Base-by-base conservation (phyloP, 2,329 filamentous ascomycete species). In the Stachybotrys chartarum region DNA sequence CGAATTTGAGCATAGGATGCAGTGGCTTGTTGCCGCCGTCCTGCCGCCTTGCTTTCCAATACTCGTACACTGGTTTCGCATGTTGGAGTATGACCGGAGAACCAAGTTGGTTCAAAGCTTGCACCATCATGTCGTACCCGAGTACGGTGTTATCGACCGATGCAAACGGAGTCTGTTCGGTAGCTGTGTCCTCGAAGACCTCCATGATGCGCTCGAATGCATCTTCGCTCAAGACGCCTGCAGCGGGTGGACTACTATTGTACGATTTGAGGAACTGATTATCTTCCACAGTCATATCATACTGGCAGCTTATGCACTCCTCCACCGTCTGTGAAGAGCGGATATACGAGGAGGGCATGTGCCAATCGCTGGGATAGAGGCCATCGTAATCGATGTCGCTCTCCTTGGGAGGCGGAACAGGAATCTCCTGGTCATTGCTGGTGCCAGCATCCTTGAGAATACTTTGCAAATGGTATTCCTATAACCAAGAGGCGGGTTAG, bases 301-400 rank as follows among this genome's bases (percentile, higher is more conserved):
- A 99, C 64, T 87, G 84, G 69, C 87, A 89, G 65, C 90, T 89
- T 67, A 91, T 87, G 65, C 88, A 96, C 73, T 99, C 94, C 75
- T 99, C 94, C 58, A 99, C 93, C 3, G 94, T 99, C 62, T 96
- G 93, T 60, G 94, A 97, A 76, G 96, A 97, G 61, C 93, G 91
- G 70, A 99, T 96, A 74, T 97, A 97, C 58, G 92, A 94, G 58
- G 87, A 85, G 53, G 94, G 91, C 71, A 95, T 88, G 66, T 86
- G 82, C 74, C 93, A 97, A 56, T 79, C 77, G 61, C 83, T 84
- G 52, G 87, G 83, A 70, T 97, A 97, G 64, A 97, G 82, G 66
- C 87, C 83, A 72, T 95, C 90, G 86, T 97, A 99, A 73, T 90
- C 83, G 72, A 93, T 75, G 61, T 79, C 75, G 64, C 81, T 85